These are phyloP conservation scores for Penicillium crystallinum DNA, from an alignment of 495 filamentous ascomycete species.

Conservation along the genomic window DNA sequence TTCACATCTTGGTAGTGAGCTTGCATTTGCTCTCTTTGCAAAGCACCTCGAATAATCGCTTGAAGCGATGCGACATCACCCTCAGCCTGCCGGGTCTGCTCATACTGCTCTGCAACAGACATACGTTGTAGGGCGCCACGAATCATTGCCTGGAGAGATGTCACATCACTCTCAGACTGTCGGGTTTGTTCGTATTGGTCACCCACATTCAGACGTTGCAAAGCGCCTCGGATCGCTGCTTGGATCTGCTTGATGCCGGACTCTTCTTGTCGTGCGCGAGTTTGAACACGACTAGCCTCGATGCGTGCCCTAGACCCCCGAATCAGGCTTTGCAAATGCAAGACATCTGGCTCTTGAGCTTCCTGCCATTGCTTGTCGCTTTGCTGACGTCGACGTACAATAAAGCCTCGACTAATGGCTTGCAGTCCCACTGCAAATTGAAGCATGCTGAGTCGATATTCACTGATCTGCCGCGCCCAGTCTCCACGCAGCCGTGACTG, in stretches of 20 bases:
- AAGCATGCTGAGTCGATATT: constrained; percentile 74
- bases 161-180: constrained; percentile 51
- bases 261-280: constrained; percentile 52
- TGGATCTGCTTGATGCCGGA: constrained; percentile 56
- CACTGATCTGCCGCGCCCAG: constrained; percentile 69
- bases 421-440: constrained; percentile 72
- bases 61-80: constrained; percentile 59
- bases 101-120: constrained; percentile 36
- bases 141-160: constrained; percentile 55
- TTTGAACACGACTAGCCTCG: constrained; percentile 59
- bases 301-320: constrained; percentile 70
- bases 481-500: constrained; percentile 80
- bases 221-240: constrained; percentile 55
- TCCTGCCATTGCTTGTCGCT: constrained; percentile 62
- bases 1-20: constrained; percentile 44
- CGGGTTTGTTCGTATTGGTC: constrained; percentile 40
- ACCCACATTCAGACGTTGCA: constrained; percentile 45
- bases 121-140: constrained; percentile 52
- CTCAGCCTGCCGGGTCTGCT: constrained; percentile 37
- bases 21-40: constrained; percentile 43
- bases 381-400: constrained; percentile 60
- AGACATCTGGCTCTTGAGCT: constrained; percentile 63
- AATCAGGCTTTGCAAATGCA: constrained; percentile 78
- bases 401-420: constrained; percentile 71
- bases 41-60: constrained; percentile 54